A percentile compares a stretch with the other conserved stretches of the same genome.
phyloP scores from a whole-genome alignment of 768 basidiomycete genomes.

The Trametes cinnabarina region DNA sequence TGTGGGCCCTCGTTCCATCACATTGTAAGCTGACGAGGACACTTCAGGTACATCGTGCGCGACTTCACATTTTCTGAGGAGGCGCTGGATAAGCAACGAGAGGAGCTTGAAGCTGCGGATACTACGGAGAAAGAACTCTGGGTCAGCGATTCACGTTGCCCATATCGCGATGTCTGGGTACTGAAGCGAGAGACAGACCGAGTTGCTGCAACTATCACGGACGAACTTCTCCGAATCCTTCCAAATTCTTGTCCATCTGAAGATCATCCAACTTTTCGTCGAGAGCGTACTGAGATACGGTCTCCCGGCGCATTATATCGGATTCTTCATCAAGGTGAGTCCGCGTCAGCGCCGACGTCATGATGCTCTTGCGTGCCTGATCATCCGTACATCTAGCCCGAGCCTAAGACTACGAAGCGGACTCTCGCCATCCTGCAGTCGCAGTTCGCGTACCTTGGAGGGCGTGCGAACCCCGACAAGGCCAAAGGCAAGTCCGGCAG shows the following conservation, averaged over 20 bases:
- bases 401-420: slow-evolving; percentile 80
- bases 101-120: slow-evolving; percentile 78
- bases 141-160: slow-evolving; percentile 48
- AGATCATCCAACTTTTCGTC: slow-evolving; percentile 86
- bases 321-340: slow-evolving; percentile 77
- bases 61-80: slow-evolving; percentile 91
- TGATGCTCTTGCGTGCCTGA: neutral
- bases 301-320: slow-evolving; percentile 86
- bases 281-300: slow-evolving; percentile 97
- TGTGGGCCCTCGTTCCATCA: slow-evolving; percentile 21
- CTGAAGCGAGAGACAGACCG: slow-evolving; percentile 56
- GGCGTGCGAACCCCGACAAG: slow-evolving; percentile 42
- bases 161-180: neutral
- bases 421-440: slow-evolving; percentile 66
- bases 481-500: slow-evolving; percentile 45
- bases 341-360: slow-evolving; percentile 12
- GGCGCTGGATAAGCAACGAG: slow-evolving; percentile 72
- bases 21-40: neutral
- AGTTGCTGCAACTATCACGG: slow-evolving; percentile 83
- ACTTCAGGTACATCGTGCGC: slow-evolving; percentile 80
- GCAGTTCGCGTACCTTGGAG: slow-evolving; percentile 79
- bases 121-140: slow-evolving; percentile 94
- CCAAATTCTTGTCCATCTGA: slow-evolving; percentile 90
- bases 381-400: slow-evolving; percentile 56
- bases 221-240: slow-evolving; percentile 98